phyloP scores from a whole-genome alignment of 2,329 filamentous ascomycete species.

The Verticillium nonalfalfae region DNA sequence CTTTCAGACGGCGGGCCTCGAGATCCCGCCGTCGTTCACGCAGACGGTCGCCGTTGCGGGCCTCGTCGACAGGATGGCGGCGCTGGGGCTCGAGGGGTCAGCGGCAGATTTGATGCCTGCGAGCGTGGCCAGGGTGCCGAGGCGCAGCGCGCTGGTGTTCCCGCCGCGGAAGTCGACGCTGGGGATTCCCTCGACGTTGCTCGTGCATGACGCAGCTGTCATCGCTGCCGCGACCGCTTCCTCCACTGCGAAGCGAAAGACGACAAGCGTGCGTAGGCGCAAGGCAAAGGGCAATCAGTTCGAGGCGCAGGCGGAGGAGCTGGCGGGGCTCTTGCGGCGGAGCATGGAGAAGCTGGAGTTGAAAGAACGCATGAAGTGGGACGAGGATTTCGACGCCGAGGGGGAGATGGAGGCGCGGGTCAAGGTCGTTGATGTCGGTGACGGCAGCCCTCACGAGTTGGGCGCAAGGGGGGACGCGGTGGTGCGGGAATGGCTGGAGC shows the following conservation, averaged over 20 bases:
- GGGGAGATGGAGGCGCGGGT: constrained; percentile 31
- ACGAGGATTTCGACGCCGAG: constrained; percentile 26
- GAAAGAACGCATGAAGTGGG: constrained; percentile 33
- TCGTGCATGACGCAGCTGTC: constrained; percentile 36
- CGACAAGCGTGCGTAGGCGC: constrained; percentile 10
- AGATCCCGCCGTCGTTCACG: constrained; percentile 37
- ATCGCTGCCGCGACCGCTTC: not conserved
- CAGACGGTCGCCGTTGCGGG: constrained; percentile 13
- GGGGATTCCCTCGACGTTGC: constrained; percentile 40
- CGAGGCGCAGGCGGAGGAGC: constrained; percentile 35
- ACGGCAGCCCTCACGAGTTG: constrained; percentile 16
- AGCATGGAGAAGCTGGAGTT: constrained; percentile 41
- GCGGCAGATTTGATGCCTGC: constrained; percentile 6
- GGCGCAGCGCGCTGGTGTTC: constrained; percentile 37
- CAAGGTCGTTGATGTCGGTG: constrained; percentile 27
- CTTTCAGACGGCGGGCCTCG: constrained; percentile 46
- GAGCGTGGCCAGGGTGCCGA: constrained; percentile 19
- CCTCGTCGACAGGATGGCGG: constrained; percentile 14
- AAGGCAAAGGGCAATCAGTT: constrained; percentile 33
- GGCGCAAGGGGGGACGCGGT: constrained; percentile 16
- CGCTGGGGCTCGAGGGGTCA: constrained; percentile 6
- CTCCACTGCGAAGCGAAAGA: constrained; percentile 5
- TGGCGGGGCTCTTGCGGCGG: constrained; percentile 40
- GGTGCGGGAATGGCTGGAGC: constrained; percentile 23
- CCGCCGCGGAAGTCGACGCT: constrained; percentile 41